Base-by-base conservation (phyloP, 768 basidiomycete species). In the Porpolomopsis calyptriformis region DNA sequence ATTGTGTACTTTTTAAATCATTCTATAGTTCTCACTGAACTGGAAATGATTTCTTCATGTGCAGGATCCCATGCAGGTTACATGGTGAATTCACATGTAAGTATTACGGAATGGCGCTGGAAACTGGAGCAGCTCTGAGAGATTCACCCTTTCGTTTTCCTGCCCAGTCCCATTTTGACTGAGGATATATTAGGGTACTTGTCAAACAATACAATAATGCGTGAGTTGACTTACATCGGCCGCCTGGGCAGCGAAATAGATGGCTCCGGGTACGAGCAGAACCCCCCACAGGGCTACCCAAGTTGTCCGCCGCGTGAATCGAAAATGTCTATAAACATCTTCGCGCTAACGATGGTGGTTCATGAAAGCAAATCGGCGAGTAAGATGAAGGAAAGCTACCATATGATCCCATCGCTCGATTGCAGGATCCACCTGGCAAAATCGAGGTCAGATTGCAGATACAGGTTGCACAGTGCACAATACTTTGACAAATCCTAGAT, bases 321-420 rank as follows among this genome's bases (percentile, higher is more conserved):
- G 76, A 63, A 92, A 94, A 57, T 79, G 72, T 58, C 82, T 69
- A 64, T 90, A 88, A n/a, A 78, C 85, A 51, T 80, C 73, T 60
- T 92, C 89, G 34, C 90, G 81, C 89, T 92, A 47, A 44, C 37
- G 20, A 12, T 48, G 36, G 51, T 25, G 53, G 47, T 43, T 31
- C 29, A 27, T 46, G 29, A 40, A 26, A 40, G 29, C n/a, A n/a
- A n/a, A n/a, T n/a, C n/a, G 31, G 49, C 38, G 24, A n/a, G 45
- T 20, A 40, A 36, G 42, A 39, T 20, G 39, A 19, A 23, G 23
- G 16, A 26, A 36, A 48, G 39, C 58, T n/a, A 76, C 76, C 72
- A 74, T 73, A 27, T 60, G 57, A 52, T 74, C 72, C 59, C 69
- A 72, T 52, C 73, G 70, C 69, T 79, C 74, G 52, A 80, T 67